Percentiles rank a stretch among this genome's conserved stretches.
phyloP scores from a whole-genome alignment of 768 basidiomycete genomes.

The Cubamyces lactineus region DNA sequence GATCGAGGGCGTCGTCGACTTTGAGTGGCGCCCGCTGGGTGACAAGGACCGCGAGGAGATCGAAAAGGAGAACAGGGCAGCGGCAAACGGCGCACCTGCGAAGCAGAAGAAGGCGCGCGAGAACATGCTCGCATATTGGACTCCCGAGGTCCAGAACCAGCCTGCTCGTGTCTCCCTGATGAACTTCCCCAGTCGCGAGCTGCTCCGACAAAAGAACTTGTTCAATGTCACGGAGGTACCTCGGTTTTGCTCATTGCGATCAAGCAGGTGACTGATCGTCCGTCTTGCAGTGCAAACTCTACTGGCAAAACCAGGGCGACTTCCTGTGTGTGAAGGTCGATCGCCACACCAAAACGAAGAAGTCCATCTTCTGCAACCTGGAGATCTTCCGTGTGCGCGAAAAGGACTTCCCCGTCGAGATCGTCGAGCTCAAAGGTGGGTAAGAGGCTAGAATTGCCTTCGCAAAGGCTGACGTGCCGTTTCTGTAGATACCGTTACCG shows the following conservation, averaged over 20 bases:
- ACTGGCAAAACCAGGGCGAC: conserved; percentile 98
- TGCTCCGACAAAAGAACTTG: conserved; percentile 92
- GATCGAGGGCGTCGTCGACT: conserved; percentile 96
- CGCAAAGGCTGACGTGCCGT: background rate
- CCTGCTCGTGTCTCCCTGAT: conserved; percentile 96
- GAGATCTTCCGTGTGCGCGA: conserved; percentile 98
- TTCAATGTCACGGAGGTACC: conserved; percentile 95
- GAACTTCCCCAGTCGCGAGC: conserved; percentile 80
- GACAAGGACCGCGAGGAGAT: conserved; percentile 84
- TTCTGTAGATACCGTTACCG: conserved; percentile 80
- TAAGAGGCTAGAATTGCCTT: background rate
- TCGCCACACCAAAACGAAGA: conserved; percentile 97
- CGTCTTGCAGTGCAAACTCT: conserved; percentile 83
- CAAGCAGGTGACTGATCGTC: background rate
- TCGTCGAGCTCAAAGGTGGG: conserved; percentile 93
- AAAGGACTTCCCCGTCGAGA: conserved; percentile 97
- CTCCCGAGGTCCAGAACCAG: conserved; percentile 94
- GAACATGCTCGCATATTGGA: conserved; percentile 98
- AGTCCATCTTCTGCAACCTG: conserved; percentile 96
- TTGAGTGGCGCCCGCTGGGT: conserved; percentile 96
- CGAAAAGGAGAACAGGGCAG: conserved; percentile 49
- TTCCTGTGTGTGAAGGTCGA: conserved; percentile 99
- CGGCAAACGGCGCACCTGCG: conserved; percentile 32
- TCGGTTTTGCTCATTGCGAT: background rate
- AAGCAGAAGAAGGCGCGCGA: conserved; percentile 74